Evolutionary conservation across 768 basidiomycete genomes (phyloP).

Genomic region (Tricholoma furcatifolium): DNA sequence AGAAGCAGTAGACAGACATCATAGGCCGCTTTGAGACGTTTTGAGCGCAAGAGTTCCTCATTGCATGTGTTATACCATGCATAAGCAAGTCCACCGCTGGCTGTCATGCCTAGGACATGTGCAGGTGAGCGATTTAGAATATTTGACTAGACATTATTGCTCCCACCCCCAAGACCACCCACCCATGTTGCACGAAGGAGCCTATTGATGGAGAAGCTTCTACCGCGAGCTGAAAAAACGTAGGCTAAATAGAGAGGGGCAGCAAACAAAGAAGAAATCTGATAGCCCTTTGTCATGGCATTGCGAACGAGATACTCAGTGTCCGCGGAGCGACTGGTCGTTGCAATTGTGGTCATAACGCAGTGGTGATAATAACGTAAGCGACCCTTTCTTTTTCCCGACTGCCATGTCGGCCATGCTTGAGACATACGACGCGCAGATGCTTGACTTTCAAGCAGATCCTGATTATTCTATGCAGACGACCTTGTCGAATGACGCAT

Average conservation of each 20-base stretch:
- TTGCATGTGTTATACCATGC: conserved; percentile 54
- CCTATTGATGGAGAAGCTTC: conserved; percentile 56
- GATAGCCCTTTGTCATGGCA: conserved; percentile 66
- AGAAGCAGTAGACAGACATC: conserved; percentile 40
- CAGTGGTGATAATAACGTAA: conserved; percentile 19
- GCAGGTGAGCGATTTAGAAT: conserved; percentile 1
- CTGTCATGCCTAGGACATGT: conserved; percentile 38
- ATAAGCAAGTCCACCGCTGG: conserved; percentile 60
- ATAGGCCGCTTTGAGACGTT: conserved; percentile 53
- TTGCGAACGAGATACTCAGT: conserved; percentile 66
- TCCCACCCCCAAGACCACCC: conserved; percentile 58
- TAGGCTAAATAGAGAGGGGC: conserved; percentile 62
- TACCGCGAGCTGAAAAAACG: conserved; percentile 52
- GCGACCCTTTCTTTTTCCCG: conserved; percentile 11
- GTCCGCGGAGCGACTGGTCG: conserved; percentile 45
- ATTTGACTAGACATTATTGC: not conserved
- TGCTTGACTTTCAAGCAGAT: conserved; percentile 60
- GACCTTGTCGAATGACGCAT: conserved; percentile 44
- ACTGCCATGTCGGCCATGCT: conserved; percentile 39
- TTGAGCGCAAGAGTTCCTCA: conserved; percentile 44
- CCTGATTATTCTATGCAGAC: conserved; percentile 59
- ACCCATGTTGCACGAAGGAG: conserved; percentile 73
- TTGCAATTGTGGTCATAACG: not conserved
- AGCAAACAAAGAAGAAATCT: conserved; percentile 58
- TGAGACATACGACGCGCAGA: conserved; percentile 60